These are phyloP conservation scores for Reutealis trisperma DNA, from an alignment of 345 rosid species.

Conservation along the genomic window DNA sequence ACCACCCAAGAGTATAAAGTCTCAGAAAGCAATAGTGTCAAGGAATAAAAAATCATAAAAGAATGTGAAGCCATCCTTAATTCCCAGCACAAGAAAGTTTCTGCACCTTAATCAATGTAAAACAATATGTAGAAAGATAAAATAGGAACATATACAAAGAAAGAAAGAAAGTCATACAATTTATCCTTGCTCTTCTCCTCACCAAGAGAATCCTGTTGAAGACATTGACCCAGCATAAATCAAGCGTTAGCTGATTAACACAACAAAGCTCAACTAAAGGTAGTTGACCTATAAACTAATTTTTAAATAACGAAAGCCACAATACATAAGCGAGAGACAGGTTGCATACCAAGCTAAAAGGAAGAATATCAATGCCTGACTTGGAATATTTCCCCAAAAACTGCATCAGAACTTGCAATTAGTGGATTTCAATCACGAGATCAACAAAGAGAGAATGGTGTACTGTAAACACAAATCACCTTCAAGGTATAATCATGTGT, in stretches of 20 bases:
- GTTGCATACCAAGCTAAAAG: slow-evolving; percentile 41
- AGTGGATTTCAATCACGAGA: slow-evolving; percentile 14
- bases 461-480: slow-evolving; percentile 34
- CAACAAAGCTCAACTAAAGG: not conserved
- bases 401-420: slow-evolving; percentile 32
- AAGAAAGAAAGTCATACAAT: slow-evolving; percentile 28
- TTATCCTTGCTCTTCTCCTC: slow-evolving; percentile 23
- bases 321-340: slow-evolving; percentile 7
- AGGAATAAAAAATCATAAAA: too few relatives aligned
- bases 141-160: not conserved
- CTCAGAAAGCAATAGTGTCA: too few relatives aligned
- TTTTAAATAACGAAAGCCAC: not conserved
- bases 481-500: slow-evolving; percentile 40
- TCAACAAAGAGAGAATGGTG: slow-evolving; percentile 9
- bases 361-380: slow-evolving; percentile 43
- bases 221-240: slow-evolving; percentile 25
- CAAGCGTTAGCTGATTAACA: not conserved
- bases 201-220: slow-evolving; percentile 18
- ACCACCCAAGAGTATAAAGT: too few relatives aligned
- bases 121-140: not conserved
- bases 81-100: not conserved
- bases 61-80: too few relatives aligned
- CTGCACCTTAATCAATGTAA: not conserved
- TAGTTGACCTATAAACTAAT: not conserved
- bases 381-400: slow-evolving; percentile 46